Evolutionary conservation across 2,329 filamentous ascomycete species (phyloP).

Genomic region (Neurospora sp.): DNA sequence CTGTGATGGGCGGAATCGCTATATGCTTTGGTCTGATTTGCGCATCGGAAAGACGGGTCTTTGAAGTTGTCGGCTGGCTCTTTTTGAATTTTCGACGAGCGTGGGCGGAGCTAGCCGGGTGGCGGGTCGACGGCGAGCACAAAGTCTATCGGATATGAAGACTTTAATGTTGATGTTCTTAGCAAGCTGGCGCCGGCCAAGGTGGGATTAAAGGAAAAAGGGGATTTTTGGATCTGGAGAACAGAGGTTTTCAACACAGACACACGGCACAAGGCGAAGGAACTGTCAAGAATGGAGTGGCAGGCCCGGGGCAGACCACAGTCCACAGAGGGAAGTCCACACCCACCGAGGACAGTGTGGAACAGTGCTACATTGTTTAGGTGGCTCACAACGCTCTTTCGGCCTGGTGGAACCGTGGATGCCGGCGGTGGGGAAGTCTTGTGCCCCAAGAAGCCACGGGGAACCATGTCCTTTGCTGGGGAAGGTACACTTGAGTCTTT

Average conservation of each 20-base stretch:
- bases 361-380: not conserved
- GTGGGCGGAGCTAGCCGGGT: not conserved
- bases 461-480: conserved; percentile 4
- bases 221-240: conserved; percentile 19
- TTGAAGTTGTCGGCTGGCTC: not conserved
- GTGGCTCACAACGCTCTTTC: not conserved
- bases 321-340: not conserved
- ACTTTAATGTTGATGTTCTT: not conserved
- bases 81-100: not conserved
- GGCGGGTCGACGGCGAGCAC: not conserved
- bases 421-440: not conserved
- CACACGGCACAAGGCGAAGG: conserved; percentile 7
- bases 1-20: not conserved
- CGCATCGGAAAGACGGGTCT: not conserved
- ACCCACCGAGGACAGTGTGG: not conserved
- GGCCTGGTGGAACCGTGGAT: not conserved
- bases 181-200: not conserved
- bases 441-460: not conserved
- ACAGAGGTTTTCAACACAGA: conserved; percentile 14
- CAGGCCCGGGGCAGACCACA: not conserved
- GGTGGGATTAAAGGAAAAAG: conserved; percentile 14
- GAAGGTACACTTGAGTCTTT: not conserved
- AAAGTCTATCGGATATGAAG: not conserved
- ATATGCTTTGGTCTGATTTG: not conserved
- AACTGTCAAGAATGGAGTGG: not conserved